Base-by-base conservation (phyloP, 2,329 filamentous ascomycete genomes). In the Paracorniculantispora psalliotae region DNA sequence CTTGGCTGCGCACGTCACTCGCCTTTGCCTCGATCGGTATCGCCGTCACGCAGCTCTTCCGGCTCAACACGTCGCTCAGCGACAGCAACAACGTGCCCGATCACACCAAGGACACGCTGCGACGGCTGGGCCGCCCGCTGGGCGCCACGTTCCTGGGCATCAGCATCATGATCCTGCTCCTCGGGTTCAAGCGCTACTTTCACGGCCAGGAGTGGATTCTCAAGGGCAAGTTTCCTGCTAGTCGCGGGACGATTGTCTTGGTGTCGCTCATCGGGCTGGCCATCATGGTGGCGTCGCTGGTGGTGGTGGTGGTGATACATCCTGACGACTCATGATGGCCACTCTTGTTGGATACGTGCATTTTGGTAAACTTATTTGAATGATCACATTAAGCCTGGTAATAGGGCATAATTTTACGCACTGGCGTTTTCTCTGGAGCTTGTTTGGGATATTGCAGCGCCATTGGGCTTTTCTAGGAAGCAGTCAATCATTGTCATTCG, bases 21-120 rank as follows among this genome's bases (percentile, higher is more conserved):
- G 86, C 88, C 25, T 94, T 94, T 68, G 89, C 90, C 12, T 89
- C 84, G 35, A 93, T 94, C 64, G 90, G 90, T 59, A 89, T 94
- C 61, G 90, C 89, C 46, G 83, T 94, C 43, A 93, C 90, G 1
- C 90, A 94, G 71, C 83, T 94, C 50, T 93, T 94, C 75, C 87
- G 90, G 26, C 84, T 94, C 59, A 92, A 92, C 75, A 89, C 86
- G 0, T 81, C 84, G 9, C 75, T 89, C 43, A 63, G 59, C 39
- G 65, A 68, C 23, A 69, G 74, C 43, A 67, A 69, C 30, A 72
- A 72, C 58, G 69, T 75, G 44, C 44, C 43, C 9, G 43, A 33
- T 25, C 37, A n/a, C 13, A 54, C 37, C 17, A 54, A 30, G 37
- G 68, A 72, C 41, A 77, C 75, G 37, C 74, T 90, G 51, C 81